phyloP scores from a whole-genome alignment of 225 moss, liverwort and hornwort species.

The Straminergon stramineum region DNA sequence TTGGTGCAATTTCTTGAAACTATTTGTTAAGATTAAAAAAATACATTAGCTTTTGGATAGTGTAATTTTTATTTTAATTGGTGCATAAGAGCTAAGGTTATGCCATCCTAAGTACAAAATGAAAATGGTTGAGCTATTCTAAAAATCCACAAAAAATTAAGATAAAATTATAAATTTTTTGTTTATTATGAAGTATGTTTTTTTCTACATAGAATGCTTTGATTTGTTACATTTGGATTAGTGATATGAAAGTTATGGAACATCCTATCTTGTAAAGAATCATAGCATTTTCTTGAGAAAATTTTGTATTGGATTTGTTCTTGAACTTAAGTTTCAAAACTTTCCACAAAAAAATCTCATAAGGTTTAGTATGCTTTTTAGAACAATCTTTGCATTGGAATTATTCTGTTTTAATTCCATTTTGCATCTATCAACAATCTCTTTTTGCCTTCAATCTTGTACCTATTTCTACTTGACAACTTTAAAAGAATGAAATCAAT shows the following conservation, averaged over 20 bases:
- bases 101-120: neutral
- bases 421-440: too few species aligned
- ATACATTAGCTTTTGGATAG: neutral
- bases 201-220: neutral
- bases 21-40: neutral
- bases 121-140: rapidly evolving
- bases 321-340: neutral
- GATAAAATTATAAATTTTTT: neutral
- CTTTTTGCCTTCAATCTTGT: neutral
- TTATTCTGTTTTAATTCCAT: neutral
- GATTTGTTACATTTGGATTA: neutral
- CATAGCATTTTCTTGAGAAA: neutral
- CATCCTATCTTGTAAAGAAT: rapidly evolving
- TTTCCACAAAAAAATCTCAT: neutral
- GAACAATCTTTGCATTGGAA: neutral
- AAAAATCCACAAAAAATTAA: neutral
- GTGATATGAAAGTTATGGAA: neutral
- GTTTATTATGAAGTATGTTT: neutral
- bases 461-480: rapidly evolving
- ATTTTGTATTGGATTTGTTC: neutral
- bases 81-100: rapidly evolving
- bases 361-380: neutral
- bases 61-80: neutral
- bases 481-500: neutral
- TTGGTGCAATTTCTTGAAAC: neutral